Conservation (phyloP, 768 basidiomycete genomes). For the Tulasnella sp. region DNA sequence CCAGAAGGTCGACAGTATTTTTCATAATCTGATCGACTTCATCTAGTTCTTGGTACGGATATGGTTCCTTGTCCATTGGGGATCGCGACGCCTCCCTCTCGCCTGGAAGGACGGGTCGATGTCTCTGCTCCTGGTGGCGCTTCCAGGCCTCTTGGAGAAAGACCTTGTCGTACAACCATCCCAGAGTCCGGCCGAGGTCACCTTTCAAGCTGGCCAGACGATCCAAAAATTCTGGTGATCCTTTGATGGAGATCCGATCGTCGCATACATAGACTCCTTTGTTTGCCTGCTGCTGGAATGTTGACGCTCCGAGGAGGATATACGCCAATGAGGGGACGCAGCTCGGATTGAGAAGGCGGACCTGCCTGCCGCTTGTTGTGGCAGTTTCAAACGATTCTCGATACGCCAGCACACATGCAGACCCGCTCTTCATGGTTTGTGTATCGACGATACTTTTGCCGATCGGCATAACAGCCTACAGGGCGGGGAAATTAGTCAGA, state of each 20-base stretch:
- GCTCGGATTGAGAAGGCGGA: background rate
- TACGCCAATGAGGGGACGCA: background rate
- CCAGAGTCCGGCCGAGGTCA: background rate
- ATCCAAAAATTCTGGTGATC: background rate
- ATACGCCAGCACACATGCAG: background rate
- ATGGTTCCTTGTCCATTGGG: background rate
- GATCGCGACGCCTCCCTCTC: background rate
- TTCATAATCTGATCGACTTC: background rate
- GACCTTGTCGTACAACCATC: background rate
- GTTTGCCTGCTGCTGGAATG: background rate
- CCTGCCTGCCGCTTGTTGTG: background rate
- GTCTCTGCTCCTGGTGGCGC: background rate
- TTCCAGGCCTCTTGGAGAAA: background rate
- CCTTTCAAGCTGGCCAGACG: background rate
- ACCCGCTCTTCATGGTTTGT: background rate
- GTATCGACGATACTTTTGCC: background rate
- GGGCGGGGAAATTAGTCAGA: background rate
- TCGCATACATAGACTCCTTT: background rate
- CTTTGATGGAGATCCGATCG: background rate
- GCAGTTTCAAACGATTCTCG: background rate
- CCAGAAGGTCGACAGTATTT: background rate
- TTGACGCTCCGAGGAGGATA: background rate
- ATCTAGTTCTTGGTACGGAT: background rate
- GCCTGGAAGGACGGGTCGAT: background rate
- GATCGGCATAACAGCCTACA: background rate